Base-by-base conservation (phyloP, 1,284 basidiomycete genomes). In the Ustilago sp. region DNA sequence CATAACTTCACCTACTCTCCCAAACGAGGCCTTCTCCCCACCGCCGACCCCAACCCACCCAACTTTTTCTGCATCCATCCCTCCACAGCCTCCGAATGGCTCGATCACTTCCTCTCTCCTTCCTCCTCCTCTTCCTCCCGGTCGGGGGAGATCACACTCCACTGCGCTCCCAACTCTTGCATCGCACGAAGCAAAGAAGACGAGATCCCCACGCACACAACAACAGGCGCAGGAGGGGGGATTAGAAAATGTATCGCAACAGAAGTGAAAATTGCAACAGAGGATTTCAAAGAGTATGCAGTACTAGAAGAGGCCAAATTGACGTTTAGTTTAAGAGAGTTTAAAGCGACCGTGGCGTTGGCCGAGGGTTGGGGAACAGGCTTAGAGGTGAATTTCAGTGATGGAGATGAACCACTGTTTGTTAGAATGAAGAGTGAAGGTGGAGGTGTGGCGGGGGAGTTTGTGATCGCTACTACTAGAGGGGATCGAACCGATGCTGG, bases 1-100 rank as follows among this genome's bases (percentile, higher is more conserved):
- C 83, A 84, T 52, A 57, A 53, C 19, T 63, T 84, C 8, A 82
- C 78, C 4, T 83, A 77, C 64, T 74, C 73, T 55, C 75, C 75
- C 52, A 74, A 74, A n/a, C 56, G 67, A 1, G 77, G 76, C 6
- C 38, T 82, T 4, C 55, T 69, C 3, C 80, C 80, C 6, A 71
- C 72, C 6, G 72, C 78, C 8, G 79, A 81, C 23, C 68, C 68
- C 0, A 68, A 75, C 12, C 71, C 79, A 34, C 75, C 77, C 19
- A 59, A 72, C 58, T 68, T 65, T 11, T 77, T 70, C 57, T 51
- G 51, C n/a, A 56, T 82, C 41, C 38, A 60, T n/a, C 58, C 79
- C 12, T 35, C 61, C 15, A 72, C 74, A 1, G 81, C 77, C 1
- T 58, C 63, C 31, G 79, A 81, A 50, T 82, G 81, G 81, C 68